A percentile compares a stretch with the other conserved stretches of the same genome.
Evolutionary conservation across 164 flowering plant genomes (phyloP).

Genomic region (Vitis labrusca): DNA sequence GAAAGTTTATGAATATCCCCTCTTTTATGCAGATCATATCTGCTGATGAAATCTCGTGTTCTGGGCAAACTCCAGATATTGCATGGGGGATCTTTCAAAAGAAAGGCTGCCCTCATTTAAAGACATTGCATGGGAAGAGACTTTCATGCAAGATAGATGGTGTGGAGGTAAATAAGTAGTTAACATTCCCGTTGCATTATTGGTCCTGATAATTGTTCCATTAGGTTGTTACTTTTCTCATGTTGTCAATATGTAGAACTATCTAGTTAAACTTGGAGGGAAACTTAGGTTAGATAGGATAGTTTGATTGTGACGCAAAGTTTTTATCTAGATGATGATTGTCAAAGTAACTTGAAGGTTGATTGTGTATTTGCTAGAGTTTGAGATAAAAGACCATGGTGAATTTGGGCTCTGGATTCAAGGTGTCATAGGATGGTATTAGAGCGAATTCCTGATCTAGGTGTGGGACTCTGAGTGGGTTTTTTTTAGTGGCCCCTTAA

Average conservation of each 20-base stretch:
- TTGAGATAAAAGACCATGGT: too few species aligned
- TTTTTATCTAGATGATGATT: too few species aligned
- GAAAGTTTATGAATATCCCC: neutral
- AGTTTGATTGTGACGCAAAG: neutral
- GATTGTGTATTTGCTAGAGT: too few species aligned
- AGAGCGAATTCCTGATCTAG: too few species aligned
- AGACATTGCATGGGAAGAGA: constrained; percentile 72
- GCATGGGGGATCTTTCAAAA: constrained; percentile 82
- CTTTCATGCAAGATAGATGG: constrained; percentile 82
- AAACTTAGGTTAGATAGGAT: neutral
- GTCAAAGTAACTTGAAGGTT: too few species aligned
- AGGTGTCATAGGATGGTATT: too few species aligned
- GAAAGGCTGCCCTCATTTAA: constrained; percentile 47
- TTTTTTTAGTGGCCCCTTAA: too few species aligned
- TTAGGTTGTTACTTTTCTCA: neutral
- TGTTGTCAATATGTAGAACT: neutral
- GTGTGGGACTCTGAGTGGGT: too few species aligned
- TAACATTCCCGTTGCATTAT: neutral
- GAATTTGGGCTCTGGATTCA: too few species aligned
- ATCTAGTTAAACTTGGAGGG: neutral
- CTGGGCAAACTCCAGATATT: constrained; percentile 87
- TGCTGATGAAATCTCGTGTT: constrained; percentile 54
- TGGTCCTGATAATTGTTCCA: neutral
- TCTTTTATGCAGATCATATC: constrained; percentile 51
- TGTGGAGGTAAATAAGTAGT: constrained; percentile 54